Conservation (phyloP, 1,284 basidiomycete genomes). For the Apiotrichum domesticum region DNA sequence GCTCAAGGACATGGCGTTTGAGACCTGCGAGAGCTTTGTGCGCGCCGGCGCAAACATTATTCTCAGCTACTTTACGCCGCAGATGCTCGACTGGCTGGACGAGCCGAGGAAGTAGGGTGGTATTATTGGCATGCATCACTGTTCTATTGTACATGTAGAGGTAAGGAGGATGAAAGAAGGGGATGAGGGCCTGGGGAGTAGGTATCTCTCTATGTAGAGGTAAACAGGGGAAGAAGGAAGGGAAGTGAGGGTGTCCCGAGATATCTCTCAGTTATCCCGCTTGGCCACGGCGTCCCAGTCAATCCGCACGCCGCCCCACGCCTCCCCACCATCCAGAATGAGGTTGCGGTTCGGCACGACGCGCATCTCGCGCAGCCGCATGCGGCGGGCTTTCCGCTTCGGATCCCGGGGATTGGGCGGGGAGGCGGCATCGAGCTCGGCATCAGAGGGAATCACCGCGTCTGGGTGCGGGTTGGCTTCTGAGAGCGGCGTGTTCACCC, state of each 20-base stretch:
- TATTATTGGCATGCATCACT: constrained; percentile 1
- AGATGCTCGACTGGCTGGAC: constrained; percentile 86
- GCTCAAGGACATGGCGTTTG: constrained; percentile 86
- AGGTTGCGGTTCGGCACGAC: constrained; percentile 63
- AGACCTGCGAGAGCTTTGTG: constrained; percentile 81
- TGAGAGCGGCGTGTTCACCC: constrained; percentile 26
- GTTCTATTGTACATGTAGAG: background rate
- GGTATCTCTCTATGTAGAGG: background rate
- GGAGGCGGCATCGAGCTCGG: constrained; percentile 57
- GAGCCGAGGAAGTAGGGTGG: constrained; percentile 19
- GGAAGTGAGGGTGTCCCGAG: too few relatives aligned
- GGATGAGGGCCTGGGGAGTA: background rate
- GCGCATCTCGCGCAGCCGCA: constrained; percentile 73
- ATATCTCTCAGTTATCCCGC: background rate
- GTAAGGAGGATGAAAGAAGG: background rate
- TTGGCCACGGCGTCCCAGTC: constrained; percentile 23
- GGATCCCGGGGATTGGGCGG: constrained; percentile 51
- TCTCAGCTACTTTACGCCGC: constrained; percentile 89
- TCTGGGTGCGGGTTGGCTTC: background rate
- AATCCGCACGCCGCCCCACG: constrained; percentile 33
- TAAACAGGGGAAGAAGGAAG: too few relatives aligned
- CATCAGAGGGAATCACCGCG: constrained; percentile 53
- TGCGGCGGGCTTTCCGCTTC: constrained; percentile 60
- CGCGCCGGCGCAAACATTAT: constrained; percentile 88
- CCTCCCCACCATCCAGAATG: constrained; percentile 26